phyloP scores from a whole-genome alignment of 805 yeast genomes.

The Pichia manshurica region DNA sequence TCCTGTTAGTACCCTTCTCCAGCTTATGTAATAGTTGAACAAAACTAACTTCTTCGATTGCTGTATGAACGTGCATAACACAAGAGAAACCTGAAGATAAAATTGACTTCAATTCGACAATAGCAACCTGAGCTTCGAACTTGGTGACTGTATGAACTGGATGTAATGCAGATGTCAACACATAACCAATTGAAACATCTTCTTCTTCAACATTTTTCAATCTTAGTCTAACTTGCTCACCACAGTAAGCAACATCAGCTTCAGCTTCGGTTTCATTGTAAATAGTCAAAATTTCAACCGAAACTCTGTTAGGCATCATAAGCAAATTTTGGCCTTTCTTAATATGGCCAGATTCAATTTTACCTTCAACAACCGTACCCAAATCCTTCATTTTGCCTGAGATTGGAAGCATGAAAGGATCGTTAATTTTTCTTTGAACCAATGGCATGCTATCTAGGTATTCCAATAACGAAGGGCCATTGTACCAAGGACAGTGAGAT shows the following conservation, averaged over 20 bases:
- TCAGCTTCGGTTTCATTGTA: slow-evolving; percentile 95
- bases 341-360: slow-evolving; percentile 92
- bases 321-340: slow-evolving; percentile 70
- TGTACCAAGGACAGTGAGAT: slow-evolving; percentile 84
- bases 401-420: slow-evolving; percentile 96
- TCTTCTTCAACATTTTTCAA: slow-evolving; percentile 96
- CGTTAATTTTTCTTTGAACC: slow-evolving; percentile 80
- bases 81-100: slow-evolving; percentile 94
- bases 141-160: slow-evolving; percentile 89
- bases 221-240: slow-evolving; percentile 94
- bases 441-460: slow-evolving; percentile 78
- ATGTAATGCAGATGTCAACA: slow-evolving; percentile 73
- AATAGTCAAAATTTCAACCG: slow-evolving; percentile 80
- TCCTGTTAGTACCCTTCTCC: slow-evolving; percentile 95
- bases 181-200: slow-evolving; percentile 87
- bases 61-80: slow-evolving; percentile 98
- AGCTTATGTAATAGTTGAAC: slow-evolving; percentile 81
- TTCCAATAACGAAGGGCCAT: slow-evolving; percentile 87
- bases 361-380: slow-evolving; percentile 98
- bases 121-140: slow-evolving; percentile 94
- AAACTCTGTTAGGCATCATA: slow-evolving; percentile 86
- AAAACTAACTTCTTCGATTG: slow-evolving; percentile 90
- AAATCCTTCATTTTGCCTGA: slow-evolving; percentile 92
- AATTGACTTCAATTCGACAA: slow-evolving; percentile 92
- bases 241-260: slow-evolving; percentile 83